Evolutionary conservation across 768 basidiomycete genomes (phyloP), one percentile per base, ranked within the genome.

Genomic region (Chalciporus chontae): DNA sequence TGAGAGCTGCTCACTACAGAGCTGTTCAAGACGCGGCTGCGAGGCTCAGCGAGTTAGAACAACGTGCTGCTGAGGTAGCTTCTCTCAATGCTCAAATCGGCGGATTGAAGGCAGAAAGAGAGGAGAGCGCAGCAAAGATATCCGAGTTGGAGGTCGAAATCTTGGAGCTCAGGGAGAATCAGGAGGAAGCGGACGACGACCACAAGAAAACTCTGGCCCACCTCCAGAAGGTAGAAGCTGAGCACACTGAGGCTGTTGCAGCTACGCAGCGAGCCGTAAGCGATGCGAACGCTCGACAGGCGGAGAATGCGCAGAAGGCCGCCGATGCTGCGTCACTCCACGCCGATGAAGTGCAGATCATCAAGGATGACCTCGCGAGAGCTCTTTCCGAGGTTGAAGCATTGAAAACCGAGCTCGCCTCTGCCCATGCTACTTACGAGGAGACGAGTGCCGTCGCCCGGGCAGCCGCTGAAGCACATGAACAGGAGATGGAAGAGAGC

Each of bases 91-190:
- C 71, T 3, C 79, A 85, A 58, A 52, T 89, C 11, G 66, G 63
- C 4, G 69, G 68, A 27, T 71, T 90, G 52, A 81, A 79, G 63
- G 64, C 63, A 11, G 85, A 88, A 67, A 84, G 81, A 59, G 87
- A 86, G 59, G 88, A 90, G 50, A 81, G 71, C 37, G 78, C 83
- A 8, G 73, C 70, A 60, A 89, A 83, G 66, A 71, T 91, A 4
- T 88, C 87, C 0, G 90, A 93, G 59, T 73, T 90, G 21, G 90
- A 93, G 70, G 71, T 93, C 43, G 88, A 92, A 63, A 76, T 90
- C 37, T 66, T 91, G 50, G 90, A 92, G 68, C 60, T 85, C 52
- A 87, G 77, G 65, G 90, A 93, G 62, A 72, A 72, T 37, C 79
- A 80, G 53, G 90, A 91, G 56, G 67, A 67, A 17, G 70, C 76